Base-by-base conservation (phyloP, 1,284 basidiomycete genomes). In the Heimioporus retisporus region DNA sequence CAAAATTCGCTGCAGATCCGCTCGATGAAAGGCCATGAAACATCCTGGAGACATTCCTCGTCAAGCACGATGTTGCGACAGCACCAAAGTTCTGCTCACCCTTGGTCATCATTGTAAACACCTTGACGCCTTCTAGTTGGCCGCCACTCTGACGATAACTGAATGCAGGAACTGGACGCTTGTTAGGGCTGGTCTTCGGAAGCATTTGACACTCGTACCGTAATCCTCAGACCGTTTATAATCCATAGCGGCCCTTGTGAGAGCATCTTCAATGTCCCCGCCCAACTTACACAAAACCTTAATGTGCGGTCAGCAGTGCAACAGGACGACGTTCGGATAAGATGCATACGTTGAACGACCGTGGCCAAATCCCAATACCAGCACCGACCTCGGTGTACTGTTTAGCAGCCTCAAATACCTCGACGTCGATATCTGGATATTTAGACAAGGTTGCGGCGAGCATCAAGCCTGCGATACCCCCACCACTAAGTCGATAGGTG, bases 301-400 rank as follows among this genome's bases (percentile, higher is more conserved):
- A 2, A 35, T 83, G 51, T 35, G 19, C 21, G n/a, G 19, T 75
- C 59, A 67, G 21, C 18, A 1, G 11, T 35, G 15, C 23, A 28
- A 21, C 58, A 7, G 10, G 42, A 4, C 10, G 40, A n/a, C 2
- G 42, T 19, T 2, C 21, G 21, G 44, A 28, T n/a, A 16, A 42
- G 42, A 42, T 1, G 0, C 13, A 18, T 21, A 76, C 73, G 68
- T 69, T 69, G 75, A 81, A 77, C 25, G 68, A 74, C 78, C 87
- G 81, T 50, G 82, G 80, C 72, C 83, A 88, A n/a, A 90, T 71
- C 2, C 85, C 86, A 55, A 90, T 80, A 13, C 88, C 88, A 23
- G 87, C 88, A n/a, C 88, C 35, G 35, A 87, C 61, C 72, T 88
- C 86, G 28, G 81, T 74, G 51, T 88, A 82, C 61, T 83, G 74